phyloP scores from a whole-genome alignment of 768 basidiomycete genomes.

The Naganishia randhawae region DNA sequence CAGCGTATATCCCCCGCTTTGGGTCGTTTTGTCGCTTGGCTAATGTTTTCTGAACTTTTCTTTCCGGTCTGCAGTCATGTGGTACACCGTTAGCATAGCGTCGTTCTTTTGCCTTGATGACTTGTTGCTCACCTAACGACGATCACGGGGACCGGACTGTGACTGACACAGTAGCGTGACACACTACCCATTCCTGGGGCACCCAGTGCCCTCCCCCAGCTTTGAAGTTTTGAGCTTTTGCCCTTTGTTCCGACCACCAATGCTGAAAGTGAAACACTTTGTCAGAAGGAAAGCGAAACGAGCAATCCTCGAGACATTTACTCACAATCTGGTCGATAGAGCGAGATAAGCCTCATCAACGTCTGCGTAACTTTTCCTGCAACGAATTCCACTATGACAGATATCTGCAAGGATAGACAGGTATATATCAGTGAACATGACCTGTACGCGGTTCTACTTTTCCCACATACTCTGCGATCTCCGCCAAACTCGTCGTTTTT shows the following conservation, averaged over 20 bases:
- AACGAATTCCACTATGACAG: conserved; percentile 87
- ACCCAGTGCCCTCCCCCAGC: conserved; percentile 57
- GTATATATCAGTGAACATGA: neutral
- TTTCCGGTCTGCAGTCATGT: conserved; percentile 58
- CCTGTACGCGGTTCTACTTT: too few species aligned
- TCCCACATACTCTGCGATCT: conserved; percentile 64
- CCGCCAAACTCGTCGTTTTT: conserved; percentile 70
- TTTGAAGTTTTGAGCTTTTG: conserved; percentile 58
- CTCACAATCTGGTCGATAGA: conserved; percentile 53
- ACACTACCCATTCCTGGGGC: conserved; percentile 64
- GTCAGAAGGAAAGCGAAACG: neutral
- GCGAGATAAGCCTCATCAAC: conserved; percentile 83
- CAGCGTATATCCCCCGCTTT: conserved; percentile 62
- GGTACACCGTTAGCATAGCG: neutral
- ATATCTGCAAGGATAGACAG: conserved; percentile 57
- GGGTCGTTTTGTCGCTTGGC: conserved; percentile 85
- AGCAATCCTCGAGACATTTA: neutral
- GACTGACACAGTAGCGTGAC: conserved; percentile 68
- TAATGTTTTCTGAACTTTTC: conserved; percentile 75
- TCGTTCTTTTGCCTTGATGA: neutral
- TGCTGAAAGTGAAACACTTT: conserved; percentile 42
- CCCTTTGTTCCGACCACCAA: conserved; percentile 90
- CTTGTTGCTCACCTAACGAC: conserved; percentile 63
- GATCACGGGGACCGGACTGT: conserved; percentile 91
- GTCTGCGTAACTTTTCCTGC: conserved; percentile 84